Evolutionary conservation across 345 rosid genomes (phyloP).

Genomic region (Pugionium cornutum): DNA sequence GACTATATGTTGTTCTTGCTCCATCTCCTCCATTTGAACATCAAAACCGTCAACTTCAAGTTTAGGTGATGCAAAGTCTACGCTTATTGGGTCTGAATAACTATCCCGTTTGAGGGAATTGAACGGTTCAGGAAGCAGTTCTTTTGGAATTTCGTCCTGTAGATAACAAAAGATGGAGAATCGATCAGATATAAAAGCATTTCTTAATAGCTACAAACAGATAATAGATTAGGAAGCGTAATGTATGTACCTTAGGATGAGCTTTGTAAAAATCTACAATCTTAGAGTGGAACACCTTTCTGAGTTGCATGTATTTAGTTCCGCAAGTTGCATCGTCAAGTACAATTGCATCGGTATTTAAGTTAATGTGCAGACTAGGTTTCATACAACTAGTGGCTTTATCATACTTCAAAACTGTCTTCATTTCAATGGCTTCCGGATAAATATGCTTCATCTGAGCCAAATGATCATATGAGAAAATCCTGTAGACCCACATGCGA

Average conservation of each 20-base stretch:
- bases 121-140: constrained; percentile 80
- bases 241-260: constrained; percentile 65
- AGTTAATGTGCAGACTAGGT: constrained; percentile 65
- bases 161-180: constrained; percentile 10
- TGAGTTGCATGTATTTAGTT: constrained; percentile 48
- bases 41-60: constrained; percentile 27
- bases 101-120: constrained; percentile 33
- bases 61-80: constrained; percentile 4
- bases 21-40: constrained; percentile 26
- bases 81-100: neutral
- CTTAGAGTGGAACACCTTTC: constrained; percentile 61
- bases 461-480: constrained; percentile 61
- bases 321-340: constrained; percentile 44
- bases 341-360: constrained; percentile 51
- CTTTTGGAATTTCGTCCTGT: constrained; percentile 79
- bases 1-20: constrained; percentile 19
- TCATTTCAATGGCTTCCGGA: constrained; percentile 74
- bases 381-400: constrained; percentile 70
- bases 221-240: too few species aligned
- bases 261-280: constrained; percentile 54
- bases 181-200: neutral
- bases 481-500: constrained; percentile 47
- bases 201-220: neutral
- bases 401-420: constrained; percentile 55
- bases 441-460: constrained; percentile 77